These are phyloP conservation scores for Neopestalotiopsis clavispora DNA, from an alignment of 2,329 filamentous ascomycete species.

Conservation along the genomic window DNA sequence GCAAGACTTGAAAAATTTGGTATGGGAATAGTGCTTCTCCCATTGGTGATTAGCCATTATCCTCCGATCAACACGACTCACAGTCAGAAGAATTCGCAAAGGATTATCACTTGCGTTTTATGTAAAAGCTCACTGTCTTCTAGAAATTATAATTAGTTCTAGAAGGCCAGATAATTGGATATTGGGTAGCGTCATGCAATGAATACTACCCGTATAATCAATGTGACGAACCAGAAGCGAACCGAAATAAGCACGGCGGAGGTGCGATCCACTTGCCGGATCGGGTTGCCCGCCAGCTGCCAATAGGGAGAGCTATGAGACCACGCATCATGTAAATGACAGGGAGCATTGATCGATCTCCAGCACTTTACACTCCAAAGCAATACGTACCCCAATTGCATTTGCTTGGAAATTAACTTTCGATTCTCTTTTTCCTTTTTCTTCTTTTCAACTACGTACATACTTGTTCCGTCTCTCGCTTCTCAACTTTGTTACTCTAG, in stretches of 20 bases:
- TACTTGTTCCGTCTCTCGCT: background rate
- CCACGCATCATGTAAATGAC: slow-evolving; percentile 16
- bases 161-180: slow-evolving; percentile 21
- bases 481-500: too few relatives aligned
- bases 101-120: too few relatives aligned
- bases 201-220: background rate
- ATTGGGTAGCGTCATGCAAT: background rate
- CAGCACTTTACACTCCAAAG: background rate
- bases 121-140: too few relatives aligned
- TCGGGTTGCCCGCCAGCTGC: slow-evolving; percentile 4
- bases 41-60: too few relatives aligned
- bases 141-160: too few relatives aligned
- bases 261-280: slow-evolving; percentile 12
- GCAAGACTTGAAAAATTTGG: too few relatives aligned
- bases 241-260: slow-evolving; percentile 13
- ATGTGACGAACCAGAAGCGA: background rate
- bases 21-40: too few relatives aligned
- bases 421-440: background rate
- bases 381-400: background rate
- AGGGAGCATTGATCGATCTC: background rate
- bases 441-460: background rate
- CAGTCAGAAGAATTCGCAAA: too few relatives aligned
- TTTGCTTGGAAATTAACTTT: background rate
- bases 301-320: background rate
- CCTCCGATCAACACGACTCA: too few relatives aligned